Evolutionary conservation across 169 alveolate species (phyloP).

Genomic region (Babesia gibsoni): DNA sequence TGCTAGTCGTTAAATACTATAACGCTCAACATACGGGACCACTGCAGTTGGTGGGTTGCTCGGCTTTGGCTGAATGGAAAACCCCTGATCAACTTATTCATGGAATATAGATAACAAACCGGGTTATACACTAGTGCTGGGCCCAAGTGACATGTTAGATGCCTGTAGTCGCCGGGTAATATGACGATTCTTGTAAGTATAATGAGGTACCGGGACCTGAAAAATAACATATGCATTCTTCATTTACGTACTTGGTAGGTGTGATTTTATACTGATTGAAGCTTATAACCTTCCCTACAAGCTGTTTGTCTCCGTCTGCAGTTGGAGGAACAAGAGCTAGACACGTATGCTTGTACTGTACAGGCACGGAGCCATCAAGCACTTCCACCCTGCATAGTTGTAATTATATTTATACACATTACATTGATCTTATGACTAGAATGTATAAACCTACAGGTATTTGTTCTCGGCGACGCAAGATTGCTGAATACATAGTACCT

Average conservation of each 20-base stretch:
- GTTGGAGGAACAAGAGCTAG: conserved; percentile 59
- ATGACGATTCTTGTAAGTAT: conserved; percentile 46
- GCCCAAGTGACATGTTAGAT: conserved; percentile 31
- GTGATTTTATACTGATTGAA: conserved; percentile 54
- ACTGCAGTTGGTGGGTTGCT: background rate
- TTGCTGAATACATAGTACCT: conserved; percentile 59
- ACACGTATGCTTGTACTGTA: conserved; percentile 58
- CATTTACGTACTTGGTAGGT: conserved; percentile 46
- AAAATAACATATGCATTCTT: background rate
- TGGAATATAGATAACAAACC: background rate
- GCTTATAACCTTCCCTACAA: conserved; percentile 60
- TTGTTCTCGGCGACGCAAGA: conserved; percentile 56
- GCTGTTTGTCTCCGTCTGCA: conserved; percentile 46
- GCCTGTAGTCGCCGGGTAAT: conserved; percentile 61
- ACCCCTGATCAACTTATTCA: background rate
- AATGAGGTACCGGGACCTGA: conserved; percentile 59
- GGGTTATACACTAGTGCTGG: conserved; percentile 56
- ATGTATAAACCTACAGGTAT: conserved; percentile 48
- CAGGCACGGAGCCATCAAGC: conserved; percentile 64
- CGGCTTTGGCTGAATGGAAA: background rate
- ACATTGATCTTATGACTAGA: background rate
- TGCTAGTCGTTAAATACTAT: background rate
- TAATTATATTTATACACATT: background rate
- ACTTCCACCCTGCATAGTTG: conserved; percentile 38
- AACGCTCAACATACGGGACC: background rate